These are phyloP conservation scores for Malassezia arunalokei DNA, from an alignment of 1,284 basidiomycete genomes.

Conservation along the genomic window DNA sequence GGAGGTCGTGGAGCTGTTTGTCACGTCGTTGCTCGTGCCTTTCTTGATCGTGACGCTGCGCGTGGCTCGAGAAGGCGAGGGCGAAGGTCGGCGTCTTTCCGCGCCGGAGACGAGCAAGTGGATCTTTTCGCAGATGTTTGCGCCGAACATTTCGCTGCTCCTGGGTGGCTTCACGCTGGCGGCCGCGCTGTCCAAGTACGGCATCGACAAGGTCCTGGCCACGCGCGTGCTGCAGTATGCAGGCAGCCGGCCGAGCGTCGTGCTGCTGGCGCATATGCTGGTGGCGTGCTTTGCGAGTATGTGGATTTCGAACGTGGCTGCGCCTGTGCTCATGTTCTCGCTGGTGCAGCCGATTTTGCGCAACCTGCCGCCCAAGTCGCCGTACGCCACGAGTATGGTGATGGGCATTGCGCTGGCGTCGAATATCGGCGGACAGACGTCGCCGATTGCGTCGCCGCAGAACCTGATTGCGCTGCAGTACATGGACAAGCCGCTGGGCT, in stretches of 20 bases:
- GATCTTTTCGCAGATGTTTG: conserved; percentile 59
- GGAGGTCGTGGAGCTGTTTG: conserved; percentile 92
- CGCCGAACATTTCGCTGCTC: conserved; percentile 67
- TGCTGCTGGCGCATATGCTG: conserved; percentile 86
- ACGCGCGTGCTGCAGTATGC: conserved; percentile 83
- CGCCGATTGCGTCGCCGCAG: conserved; percentile 82
- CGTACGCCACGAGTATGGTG: conserved; percentile 81
- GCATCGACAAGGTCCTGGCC: conserved; percentile 77
- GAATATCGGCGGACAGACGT: conserved; percentile 94
- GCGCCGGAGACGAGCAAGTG: conserved; percentile 69
- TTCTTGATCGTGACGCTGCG: conserved; percentile 74
- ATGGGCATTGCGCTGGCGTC: conserved; percentile 91
- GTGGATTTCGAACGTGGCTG: conserved; percentile 99
- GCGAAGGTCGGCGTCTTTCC: conserved; percentile 50
- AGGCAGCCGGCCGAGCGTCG: conserved; percentile 70
- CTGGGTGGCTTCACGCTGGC: conserved; percentile 93
- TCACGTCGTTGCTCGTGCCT: conserved; percentile 81
- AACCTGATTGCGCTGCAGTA: conserved; percentile 81
- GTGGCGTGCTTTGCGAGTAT: conserved; percentile 96
- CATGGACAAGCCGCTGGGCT: conserved; percentile 78
- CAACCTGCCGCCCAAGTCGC: conserved; percentile 72
- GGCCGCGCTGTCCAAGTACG: conserved; percentile 90
- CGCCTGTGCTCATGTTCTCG: conserved; percentile 94
- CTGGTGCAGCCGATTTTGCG: conserved; percentile 89
- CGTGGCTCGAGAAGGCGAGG: conserved; percentile 60